Evolutionary conservation across 225 moss, liverwort and hornwort species (phyloP), one percentile per base, ranked within the genome.

Genomic region (Neckera pumila): DNA sequence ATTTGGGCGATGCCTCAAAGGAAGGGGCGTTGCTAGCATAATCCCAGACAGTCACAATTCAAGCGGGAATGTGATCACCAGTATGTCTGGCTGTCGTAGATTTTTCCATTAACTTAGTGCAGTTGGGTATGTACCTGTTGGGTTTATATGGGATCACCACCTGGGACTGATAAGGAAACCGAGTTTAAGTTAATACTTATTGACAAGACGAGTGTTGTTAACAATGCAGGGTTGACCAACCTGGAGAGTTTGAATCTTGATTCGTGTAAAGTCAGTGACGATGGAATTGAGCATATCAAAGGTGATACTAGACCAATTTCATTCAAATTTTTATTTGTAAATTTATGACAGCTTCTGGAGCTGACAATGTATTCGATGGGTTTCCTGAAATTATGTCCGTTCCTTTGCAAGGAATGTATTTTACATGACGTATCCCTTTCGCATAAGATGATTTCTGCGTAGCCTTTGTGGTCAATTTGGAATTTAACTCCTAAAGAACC

Each of bases 221-320:
- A 65, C 36, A 61, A 80, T 74, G 90, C 95, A 97, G 96, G 94
- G 74, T 84, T 98, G 90, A 94, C 89, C 63, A 95, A 95, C 81
- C 86, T 98, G 88, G 98, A 98, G 91, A 88, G 86, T 67, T 84
- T 98, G 91, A 96, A 96, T 85, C 92, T 98, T 76, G 98, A 98
- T 84, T 95, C 96, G 10, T 97, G 97, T 90, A 96, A 94, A 90
- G 91, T 98, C 82, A 95, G 96, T 58, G 94, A 96, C 85, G 91
- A 91, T 33, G 97, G 96, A 57, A 91, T 95, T 87, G 91, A 92
- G 89, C 93, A 96, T 84, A 88, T 96, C 64, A 90, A 89, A 95
- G 96, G 97, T 97, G 47, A 76, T 25, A 77, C 70, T 81, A n/a
- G 17, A 51, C 76, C 43, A 22, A 76, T 79, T 67, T 54, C 30